Base-by-base conservation (phyloP, 768 basidiomycete species). In the Dendrothele bispora region DNA sequence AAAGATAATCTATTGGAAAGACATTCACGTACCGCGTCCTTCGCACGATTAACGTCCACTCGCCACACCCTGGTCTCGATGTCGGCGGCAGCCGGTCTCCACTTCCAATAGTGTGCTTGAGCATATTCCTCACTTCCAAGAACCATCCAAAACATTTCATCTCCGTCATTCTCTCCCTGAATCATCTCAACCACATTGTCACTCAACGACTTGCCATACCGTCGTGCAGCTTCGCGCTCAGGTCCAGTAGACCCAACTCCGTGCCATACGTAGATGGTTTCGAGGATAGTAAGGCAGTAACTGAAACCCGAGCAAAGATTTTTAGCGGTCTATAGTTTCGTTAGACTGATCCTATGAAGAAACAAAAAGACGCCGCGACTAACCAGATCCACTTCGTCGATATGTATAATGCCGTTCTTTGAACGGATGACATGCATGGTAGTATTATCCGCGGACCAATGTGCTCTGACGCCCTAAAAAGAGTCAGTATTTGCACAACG, bases 141-240 rank as follows among this genome's bases (percentile, higher is more conserved):
- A 29, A 88, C 77, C 80, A 88, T 83, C 87, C 91, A 91, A 60
- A 93, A 91, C 78, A 91, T 82, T 50, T 90, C 86, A 45, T 90
- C 84, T 14, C 73, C 57, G 32, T 85, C 84, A 43, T 74, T 75
- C 55, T 80, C 78, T n/a, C 80, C 79, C 56, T 92, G 88, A 1
- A 63, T 51, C 7, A 91, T 73, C 52, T 88, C 84, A 6, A 78
- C 65, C 17, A 83, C 66, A 14, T 59, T 59, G 6, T 64, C 63
- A 4, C 67, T 61, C 39, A 89, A 66, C 5, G 61, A 65, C 26
- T 68, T 66, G 3, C 79, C 86, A 61, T 91, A 92, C 49, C 69
- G 61, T 15, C 79, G 54, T 1, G 88, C 87, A 5, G 83, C 86
- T 25, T 70, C 55, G 48, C 81, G 78, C 64, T 93, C 91, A 26